Conservation (phyloP, 2,329 filamentous ascomycete genomes). For the Apiospora saccharicola region DNA sequence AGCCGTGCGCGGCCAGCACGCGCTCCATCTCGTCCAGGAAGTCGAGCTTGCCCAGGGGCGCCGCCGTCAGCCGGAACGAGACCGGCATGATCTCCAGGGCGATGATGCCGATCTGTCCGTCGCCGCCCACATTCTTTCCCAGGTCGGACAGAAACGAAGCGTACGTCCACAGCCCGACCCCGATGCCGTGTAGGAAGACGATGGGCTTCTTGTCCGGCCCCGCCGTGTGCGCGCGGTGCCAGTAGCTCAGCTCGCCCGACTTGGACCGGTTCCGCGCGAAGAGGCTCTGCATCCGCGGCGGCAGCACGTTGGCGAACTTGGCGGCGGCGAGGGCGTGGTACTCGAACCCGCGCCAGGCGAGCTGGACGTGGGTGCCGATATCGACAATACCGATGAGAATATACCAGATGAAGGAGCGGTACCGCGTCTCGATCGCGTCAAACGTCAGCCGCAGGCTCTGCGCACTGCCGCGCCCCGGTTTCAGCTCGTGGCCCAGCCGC, state of each 20-base stretch:
- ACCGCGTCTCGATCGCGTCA: constrained; percentile 67
- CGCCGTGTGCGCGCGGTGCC: constrained; percentile 69
- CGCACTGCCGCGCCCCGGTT: constrained; percentile 62
- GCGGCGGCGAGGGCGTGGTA: constrained; percentile 55
- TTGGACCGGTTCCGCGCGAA: constrained; percentile 55
- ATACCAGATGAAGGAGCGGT: constrained; percentile 72
- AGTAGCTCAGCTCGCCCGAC: constrained; percentile 65
- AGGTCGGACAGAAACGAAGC: constrained; percentile 63
- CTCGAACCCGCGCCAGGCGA: constrained; percentile 58
- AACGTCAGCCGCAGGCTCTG: constrained; percentile 68
- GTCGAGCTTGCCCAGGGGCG: constrained; percentile 58
- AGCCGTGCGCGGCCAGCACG: constrained; percentile 65
- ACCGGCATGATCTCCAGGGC: constrained; percentile 72
- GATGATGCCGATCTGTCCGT: constrained; percentile 65
- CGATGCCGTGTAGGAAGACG: constrained; percentile 75
- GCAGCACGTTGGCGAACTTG: constrained; percentile 58
- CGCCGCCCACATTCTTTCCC: constrained; percentile 41
- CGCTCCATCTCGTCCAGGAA: constrained; percentile 63
- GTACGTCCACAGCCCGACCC: constrained; percentile 72
- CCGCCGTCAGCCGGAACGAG: constrained; percentile 66
- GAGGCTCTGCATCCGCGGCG: constrained; percentile 61
- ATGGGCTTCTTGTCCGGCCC: constrained; percentile 61
- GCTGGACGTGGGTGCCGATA: constrained; percentile 53
- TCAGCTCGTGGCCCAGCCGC: constrained; percentile 57
- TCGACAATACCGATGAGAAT: constrained; percentile 63